Conservation (phyloP, 768 basidiomycete genomes). For the Tylopilus felleus region DNA sequence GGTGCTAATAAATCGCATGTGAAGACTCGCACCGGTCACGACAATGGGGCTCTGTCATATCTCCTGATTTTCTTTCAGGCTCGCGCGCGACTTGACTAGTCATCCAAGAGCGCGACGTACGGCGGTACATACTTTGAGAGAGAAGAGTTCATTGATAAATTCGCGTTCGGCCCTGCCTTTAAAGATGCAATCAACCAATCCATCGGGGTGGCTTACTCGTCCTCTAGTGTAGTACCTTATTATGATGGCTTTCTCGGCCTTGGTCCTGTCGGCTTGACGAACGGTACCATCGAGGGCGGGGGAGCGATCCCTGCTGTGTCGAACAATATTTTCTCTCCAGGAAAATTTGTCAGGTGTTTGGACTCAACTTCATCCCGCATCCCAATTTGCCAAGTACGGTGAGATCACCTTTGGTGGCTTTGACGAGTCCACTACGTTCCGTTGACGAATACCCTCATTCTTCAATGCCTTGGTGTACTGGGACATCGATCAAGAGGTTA, state of each 20-base stretch:
- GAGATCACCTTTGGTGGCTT: constrained; percentile 27
- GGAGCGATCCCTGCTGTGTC: constrained; percentile 31
- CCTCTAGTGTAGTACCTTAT: fast-evolving
- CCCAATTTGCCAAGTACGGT: constrained; percentile 20
- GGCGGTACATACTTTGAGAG: constrained; percentile 4
- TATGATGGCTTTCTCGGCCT: not conserved
- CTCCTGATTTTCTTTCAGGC: not conserved
- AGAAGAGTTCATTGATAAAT: constrained; percentile 12
- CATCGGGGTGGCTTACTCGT: constrained; percentile 18
- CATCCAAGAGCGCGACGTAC: not conserved
- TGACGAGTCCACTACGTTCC: constrained; percentile 16
- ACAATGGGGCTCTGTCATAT: constrained; percentile 21
- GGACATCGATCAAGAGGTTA: constrained; percentile 35
- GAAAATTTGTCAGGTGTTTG: constrained; percentile 25
- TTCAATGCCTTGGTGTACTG: constrained; percentile 27
- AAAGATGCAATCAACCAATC: not conserved
- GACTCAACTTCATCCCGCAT: constrained; percentile 33
- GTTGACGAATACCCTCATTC: constrained; percentile 22
- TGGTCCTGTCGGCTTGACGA: constrained; percentile 14
- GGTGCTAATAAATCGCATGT: constrained; percentile 17
- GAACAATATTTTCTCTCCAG: constrained; percentile 31
- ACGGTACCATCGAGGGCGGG: constrained; percentile 14
- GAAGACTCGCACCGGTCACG: constrained; percentile 3
- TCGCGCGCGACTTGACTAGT: too few species aligned
- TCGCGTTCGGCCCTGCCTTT: not conserved